Conservation (phyloP, 345 rosid genomes). For the Linum usitatissimum region DNA sequence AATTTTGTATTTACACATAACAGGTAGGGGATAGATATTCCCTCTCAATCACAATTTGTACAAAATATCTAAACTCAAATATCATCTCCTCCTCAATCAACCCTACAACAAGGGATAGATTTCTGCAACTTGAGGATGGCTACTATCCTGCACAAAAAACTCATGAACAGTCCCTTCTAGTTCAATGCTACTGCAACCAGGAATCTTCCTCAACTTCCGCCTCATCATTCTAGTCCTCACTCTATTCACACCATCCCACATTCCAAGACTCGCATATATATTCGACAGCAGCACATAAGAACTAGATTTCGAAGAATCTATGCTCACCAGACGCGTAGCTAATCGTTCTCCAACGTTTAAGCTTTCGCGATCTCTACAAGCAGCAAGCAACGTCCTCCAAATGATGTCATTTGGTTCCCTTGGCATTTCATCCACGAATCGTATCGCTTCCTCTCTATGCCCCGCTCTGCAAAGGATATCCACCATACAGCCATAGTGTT, state of each 20-base stretch:
- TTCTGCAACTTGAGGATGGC: constrained; percentile 24
- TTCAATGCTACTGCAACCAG: constrained; percentile 43
- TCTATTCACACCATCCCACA: constrained; percentile 27
- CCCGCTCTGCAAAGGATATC: constrained; percentile 43
- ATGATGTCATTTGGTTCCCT: constrained; percentile 35
- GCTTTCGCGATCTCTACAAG: constrained; percentile 26
- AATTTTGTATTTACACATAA: no score
- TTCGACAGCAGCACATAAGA: constrained; percentile 35
- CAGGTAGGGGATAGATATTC: no score
- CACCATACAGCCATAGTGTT: constrained; percentile 47
- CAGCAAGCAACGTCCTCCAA: constrained; percentile 32
- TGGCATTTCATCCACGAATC: constrained; percentile 35
- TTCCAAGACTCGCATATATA: constrained; percentile 31
- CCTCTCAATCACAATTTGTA: no score
- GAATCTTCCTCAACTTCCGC: constrained; percentile 25
- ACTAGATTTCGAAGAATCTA: constrained; percentile 23
- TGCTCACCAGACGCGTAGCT: constrained; percentile 21
- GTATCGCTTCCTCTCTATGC: constrained; percentile 25
- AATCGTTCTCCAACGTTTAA: constrained; percentile 19
- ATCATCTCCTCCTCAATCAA: no score
- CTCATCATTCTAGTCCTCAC: constrained; percentile 34
- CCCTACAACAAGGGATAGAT: constrained; percentile 12
- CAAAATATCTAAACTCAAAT: no score
- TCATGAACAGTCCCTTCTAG: constrained; percentile 32
- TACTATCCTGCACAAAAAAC: constrained; percentile 28